Percentiles rank a stretch among this genome's conserved stretches.
Evolutionary conservation across 495 filamentous ascomycete genomes (phyloP).

Genomic region (Cercophora newfieldiana): DNA sequence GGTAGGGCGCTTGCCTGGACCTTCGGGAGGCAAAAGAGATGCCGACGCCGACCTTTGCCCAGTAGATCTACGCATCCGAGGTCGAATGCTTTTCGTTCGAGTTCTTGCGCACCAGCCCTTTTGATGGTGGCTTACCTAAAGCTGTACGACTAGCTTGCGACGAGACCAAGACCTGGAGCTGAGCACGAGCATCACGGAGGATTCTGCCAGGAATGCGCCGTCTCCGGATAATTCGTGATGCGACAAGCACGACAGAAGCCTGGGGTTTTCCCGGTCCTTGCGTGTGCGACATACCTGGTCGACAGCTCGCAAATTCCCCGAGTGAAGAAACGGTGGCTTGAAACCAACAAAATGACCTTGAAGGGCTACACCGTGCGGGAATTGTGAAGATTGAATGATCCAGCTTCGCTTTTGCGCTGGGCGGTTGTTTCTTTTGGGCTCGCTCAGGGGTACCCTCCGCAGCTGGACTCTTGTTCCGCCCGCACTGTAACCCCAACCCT

Average conservation of each 20-base stretch:
- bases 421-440: too few relatives aligned
- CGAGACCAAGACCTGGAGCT: not conserved
- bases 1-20: not conserved
- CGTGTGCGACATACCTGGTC: not conserved
- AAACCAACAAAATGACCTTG: not conserved
- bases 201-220: not conserved
- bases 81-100: not conserved
- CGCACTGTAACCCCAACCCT: too few relatives aligned
- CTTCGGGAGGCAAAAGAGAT: not conserved
- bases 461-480: too few relatives aligned
- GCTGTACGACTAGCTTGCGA: not conserved
- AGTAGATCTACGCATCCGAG: not conserved
- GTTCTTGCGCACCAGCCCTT: not conserved
- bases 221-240: not conserved
- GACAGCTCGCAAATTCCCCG: not conserved
- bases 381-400: too few relatives aligned
- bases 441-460: too few relatives aligned
- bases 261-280: not conserved
- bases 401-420: too few relatives aligned
- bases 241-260: not conserved
- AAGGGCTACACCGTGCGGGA: not conserved
- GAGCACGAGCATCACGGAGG: not conserved
- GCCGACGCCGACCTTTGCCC: not conserved
- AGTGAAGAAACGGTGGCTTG: not conserved
- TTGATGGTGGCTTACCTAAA: not conserved